phyloP scores from a whole-genome alignment of 1,284 basidiomycete species.

The Pascua sp. region DNA sequence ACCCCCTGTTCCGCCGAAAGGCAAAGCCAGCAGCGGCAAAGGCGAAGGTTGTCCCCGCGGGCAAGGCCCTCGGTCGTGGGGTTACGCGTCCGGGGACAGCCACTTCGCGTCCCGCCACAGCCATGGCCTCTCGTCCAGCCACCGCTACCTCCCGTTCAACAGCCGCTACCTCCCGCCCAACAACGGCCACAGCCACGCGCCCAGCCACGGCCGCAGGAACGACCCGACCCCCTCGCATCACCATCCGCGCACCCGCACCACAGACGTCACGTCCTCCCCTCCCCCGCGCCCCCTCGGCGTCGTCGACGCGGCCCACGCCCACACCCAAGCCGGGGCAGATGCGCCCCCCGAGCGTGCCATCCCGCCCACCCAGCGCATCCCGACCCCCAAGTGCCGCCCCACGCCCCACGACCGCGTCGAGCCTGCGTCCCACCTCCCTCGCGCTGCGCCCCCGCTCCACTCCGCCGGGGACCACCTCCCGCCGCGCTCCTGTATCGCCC shows the following conservation, averaged over 20 bases:
- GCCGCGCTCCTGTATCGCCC: background rate
- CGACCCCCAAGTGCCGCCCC: no score
- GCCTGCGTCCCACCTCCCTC: background rate
- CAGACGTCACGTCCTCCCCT: no score
- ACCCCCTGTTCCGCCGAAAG: constrained; percentile 7
- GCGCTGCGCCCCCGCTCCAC: background rate
- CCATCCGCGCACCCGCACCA: no score
- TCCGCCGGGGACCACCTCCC: background rate
- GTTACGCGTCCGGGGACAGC: background rate
- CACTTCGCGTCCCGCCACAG: background rate
- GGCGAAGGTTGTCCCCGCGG: background rate
- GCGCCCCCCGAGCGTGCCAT: no score
- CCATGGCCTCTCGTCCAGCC: background rate
- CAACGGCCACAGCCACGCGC: background rate
- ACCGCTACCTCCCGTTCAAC: background rate
- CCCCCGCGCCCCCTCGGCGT: no score
- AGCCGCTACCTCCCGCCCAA: background rate
- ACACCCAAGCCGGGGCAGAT: no score
- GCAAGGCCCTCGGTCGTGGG: background rate
- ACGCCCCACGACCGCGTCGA: no score
- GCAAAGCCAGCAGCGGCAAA: background rate
- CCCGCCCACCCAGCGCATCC: no score
- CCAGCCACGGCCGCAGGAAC: background rate
- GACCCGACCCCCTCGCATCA: no score
- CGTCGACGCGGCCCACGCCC: no score